Base-by-base conservation (phyloP, 1,139 yeast species). In the Geotrichum macrosporum region DNA sequence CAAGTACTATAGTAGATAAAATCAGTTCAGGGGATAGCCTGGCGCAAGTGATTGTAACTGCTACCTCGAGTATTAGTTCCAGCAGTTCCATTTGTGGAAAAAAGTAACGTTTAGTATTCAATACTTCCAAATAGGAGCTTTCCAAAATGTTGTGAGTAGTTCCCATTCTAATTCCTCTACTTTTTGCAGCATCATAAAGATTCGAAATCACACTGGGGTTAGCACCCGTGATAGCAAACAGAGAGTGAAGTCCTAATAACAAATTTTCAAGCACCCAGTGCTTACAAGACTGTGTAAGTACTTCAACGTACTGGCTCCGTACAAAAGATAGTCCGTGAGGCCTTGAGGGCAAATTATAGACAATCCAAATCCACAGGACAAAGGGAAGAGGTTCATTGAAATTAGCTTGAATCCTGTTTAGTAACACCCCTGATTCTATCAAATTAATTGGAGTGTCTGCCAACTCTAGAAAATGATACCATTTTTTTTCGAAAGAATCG, bases 351-450 rank as follows among this genome's bases (percentile, higher is more conserved):
- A 27, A n/a, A 20, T 34, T 41, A 18, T 22, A 16, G 3, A 41
- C 21, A 3, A 41, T 33, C 44, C 44, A 41, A 12, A 33, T 21
- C 44, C 44, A 41, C 3, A 41, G 8, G 4, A 16, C 15, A 4
- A 41, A 26, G 9, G 44, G 38, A 12, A 41, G 10, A 3, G 29
- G 33, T 5, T 41, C 34, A 3, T 27, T 19, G 3, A 26, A 29
- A 20, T 34, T 24, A 3, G 38, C 26, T 19, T 27, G 18, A 10
- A 41, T 34, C 26, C 16, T 15, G 18, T 13, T 8, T 15, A 41
- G 13, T 10, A 41, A 20, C 2, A 41, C 20, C 5, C 44, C 44
- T 6, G 44, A 41, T 19, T 41, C 44, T 5, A 41, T 41, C 24
- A 41, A 13, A 2, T n/a, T 21, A 19, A 34, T 41, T 5, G 44